A percentile compares a stretch with the other conserved stretches of the same genome.
phyloP scores from a whole-genome alignment of 2,329 filamentous ascomycete species.

The Claviceps capensis region DNA sequence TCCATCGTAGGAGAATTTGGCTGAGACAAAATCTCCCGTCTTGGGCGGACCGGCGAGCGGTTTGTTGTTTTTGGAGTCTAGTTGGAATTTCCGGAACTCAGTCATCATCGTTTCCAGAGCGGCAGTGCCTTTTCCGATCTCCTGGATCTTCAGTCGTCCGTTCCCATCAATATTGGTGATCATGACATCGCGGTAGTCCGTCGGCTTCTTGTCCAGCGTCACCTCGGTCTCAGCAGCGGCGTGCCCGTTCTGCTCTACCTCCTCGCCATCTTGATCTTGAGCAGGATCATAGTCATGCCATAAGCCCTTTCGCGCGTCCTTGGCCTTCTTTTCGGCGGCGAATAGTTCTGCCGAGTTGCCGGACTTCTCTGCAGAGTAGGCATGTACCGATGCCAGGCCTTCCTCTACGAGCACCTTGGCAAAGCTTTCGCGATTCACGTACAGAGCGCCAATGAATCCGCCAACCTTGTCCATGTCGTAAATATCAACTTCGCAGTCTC shows the following conservation, averaged over 20 bases:
- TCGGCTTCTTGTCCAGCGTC: constrained; percentile 49
- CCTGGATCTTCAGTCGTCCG: constrained; percentile 78
- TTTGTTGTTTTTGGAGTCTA: constrained; percentile 67
- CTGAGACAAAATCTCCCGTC: constrained; percentile 80
- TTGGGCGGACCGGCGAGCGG: constrained; percentile 67
- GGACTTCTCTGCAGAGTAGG: constrained; percentile 90
- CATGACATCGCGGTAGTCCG: constrained; percentile 85
- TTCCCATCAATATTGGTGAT: constrained; percentile 80
- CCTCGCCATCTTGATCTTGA: constrained; percentile 55
- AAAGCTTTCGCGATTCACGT: constrained; percentile 90
- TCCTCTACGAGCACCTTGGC: constrained; percentile 89
- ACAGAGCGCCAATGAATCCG: constrained; percentile 91
- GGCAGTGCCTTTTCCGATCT: constrained; percentile 74
- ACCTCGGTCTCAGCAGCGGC: constrained; percentile 33
- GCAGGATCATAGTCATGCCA: constrained; percentile 94
- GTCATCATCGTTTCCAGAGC: constrained; percentile 80
- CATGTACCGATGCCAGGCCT: constrained; percentile 81
- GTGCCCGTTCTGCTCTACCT: constrained; percentile 38
- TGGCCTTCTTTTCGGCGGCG: constrained; percentile 76
- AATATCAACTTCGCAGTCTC: constrained; percentile 91
- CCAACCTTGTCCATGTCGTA: constrained; percentile 92
- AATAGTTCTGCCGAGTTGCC: constrained; percentile 80
- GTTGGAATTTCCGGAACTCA: constrained; percentile 81
- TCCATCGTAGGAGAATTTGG: constrained; percentile 76
- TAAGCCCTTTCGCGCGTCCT: constrained; percentile 73